A percentile compares a stretch with the other conserved stretches of the same genome.
phyloP scores from a whole-genome alignment of 192 early-diverging fungal species.

The Podila epigama region DNA sequence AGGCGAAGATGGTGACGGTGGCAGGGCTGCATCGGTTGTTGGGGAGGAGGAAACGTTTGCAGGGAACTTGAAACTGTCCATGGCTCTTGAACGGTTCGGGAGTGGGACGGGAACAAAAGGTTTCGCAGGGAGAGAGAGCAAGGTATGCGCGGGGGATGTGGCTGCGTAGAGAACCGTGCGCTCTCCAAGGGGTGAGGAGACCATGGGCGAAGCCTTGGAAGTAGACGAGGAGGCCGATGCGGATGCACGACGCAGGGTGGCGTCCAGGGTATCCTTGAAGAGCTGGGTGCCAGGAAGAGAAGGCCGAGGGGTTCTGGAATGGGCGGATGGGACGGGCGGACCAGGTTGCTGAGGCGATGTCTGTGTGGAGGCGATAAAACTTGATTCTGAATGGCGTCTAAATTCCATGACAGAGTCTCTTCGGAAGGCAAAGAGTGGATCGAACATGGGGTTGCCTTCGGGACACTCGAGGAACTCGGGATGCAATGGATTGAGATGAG shows the following conservation, averaged over 20 bases:
- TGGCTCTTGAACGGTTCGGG: conserved; percentile 12
- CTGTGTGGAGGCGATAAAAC: neutral
- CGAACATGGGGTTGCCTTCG: neutral
- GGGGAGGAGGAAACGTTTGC: conserved; percentile 3
- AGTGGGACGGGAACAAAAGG: neutral
- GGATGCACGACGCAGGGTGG: no score
- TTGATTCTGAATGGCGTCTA: neutral
- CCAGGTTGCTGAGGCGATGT: neutral
- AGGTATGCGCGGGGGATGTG: conserved; percentile 16
- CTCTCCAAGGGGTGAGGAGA: conserved; percentile 15
- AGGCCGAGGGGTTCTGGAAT: neutral
- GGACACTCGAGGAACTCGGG: neutral
- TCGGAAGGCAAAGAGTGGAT: conserved; percentile 5
- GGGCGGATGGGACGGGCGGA: neutral
- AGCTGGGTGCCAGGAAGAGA: neutral
- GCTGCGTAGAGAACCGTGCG: conserved; percentile 33
- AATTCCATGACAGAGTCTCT: conserved; percentile 29
- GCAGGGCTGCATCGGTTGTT: conserved; percentile 1
- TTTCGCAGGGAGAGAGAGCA: conserved; percentile 23
- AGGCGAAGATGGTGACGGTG: conserved; percentile 11
- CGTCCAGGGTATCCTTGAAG: neutral
- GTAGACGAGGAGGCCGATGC: neutral
- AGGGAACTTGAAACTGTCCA: conserved; percentile 44
- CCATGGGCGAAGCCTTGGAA: conserved; percentile 26
- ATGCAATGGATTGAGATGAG: conserved; percentile 12